phyloP scores from a whole-genome alignment of 1,139 yeast genomes.

The Candida sanyaensis region DNA sequence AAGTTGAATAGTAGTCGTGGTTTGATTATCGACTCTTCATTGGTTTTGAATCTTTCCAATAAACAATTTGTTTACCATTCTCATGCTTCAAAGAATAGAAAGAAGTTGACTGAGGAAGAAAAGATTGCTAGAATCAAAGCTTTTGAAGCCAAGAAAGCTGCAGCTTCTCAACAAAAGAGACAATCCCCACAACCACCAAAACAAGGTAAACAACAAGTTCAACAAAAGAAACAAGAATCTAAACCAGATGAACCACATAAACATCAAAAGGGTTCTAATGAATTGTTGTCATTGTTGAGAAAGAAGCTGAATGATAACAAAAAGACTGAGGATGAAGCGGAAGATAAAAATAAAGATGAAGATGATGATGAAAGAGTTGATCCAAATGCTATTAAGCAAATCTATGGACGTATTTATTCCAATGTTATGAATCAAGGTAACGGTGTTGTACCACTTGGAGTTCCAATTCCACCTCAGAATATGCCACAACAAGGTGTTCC shows the following conservation, averaged over 20 bases:
- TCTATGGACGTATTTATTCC: conserved; percentile 51
- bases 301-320: conserved; percentile 11
- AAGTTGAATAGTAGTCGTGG: conserved; percentile 81
- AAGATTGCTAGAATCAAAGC: conserved; percentile 20
- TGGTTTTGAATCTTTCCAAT: conserved; percentile 74
- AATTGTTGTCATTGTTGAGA: conserved; percentile 41
- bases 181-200: not conserved
- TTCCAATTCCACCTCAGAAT: conserved; percentile 19
- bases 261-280: conserved; percentile 22
- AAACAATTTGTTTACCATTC: conserved; percentile 78
- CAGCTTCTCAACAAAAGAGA: conserved; percentile 7
- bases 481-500: conserved; percentile 16
- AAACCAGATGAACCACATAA: conserved; percentile 12
- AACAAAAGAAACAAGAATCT: conserved; percentile 10
- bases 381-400: conserved; percentile 47
- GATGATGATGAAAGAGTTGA: conserved; percentile 20
- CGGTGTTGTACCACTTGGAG: conserved; percentile 20
- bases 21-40: conserved; percentile 75
- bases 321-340: not conserved
- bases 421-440: conserved; percentile 44
- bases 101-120: conserved; percentile 29
- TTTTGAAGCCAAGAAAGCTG: conserved; percentile 21
- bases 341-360: conserved; percentile 15
- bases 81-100: conserved; percentile 56
- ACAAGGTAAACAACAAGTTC: conserved; percentile 5